Base-by-base conservation (phyloP, 1,139 yeast genomes). In the Saccharomyces pastorianus region DNA sequence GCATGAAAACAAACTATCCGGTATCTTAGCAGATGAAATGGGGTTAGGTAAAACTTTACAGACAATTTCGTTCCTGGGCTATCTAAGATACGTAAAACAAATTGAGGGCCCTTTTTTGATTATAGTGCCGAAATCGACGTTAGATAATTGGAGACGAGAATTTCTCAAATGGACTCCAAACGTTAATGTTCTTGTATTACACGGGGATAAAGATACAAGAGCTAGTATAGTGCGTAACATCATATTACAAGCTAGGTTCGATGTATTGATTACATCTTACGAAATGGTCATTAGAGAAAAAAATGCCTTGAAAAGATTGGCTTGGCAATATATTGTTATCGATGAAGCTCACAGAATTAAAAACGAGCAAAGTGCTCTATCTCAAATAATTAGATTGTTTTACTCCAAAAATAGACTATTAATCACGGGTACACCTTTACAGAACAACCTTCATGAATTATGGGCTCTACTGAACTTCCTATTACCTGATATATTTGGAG, bases 21-120 rank as follows among this genome's bases (percentile, higher is more conserved):
- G 98, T 50, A 91, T 93, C 51, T 77, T 93, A 56, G 99, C 99
- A 8, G 99, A 93, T 72, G 99, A 93, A 71, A 93, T 93, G 99
- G 99, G 99, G 1, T 78, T 93, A 55, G 99, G 99, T 57, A 93
- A 93, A 68, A 93, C 99, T 1, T 76, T 93, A 57, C 99, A 93
- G 69, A 89, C 97, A 0, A 89, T 93, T 57, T 83, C 98, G 4
- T 86, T 86, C 61, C 72, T 86, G 53, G 93, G 93, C 0, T 85
- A 83, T 63, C 71, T 86, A 51, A 75, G 93, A 58, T 84, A 81
- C 64, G 71, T 81, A 52, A 80, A 77, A 61, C 72, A 78, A 13
- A 76, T 83, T 42, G 79, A 76, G 55, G 95, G 95, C 0, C 95
- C 93, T 1, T 88, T 83, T 67, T 74, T 86, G 59, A 82, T 86